Evolutionary conservation across 2,329 filamentous ascomycete genomes (phyloP), one percentile per base, ranked within the genome.

Genomic region (Hymenoscyphus linearis): DNA sequence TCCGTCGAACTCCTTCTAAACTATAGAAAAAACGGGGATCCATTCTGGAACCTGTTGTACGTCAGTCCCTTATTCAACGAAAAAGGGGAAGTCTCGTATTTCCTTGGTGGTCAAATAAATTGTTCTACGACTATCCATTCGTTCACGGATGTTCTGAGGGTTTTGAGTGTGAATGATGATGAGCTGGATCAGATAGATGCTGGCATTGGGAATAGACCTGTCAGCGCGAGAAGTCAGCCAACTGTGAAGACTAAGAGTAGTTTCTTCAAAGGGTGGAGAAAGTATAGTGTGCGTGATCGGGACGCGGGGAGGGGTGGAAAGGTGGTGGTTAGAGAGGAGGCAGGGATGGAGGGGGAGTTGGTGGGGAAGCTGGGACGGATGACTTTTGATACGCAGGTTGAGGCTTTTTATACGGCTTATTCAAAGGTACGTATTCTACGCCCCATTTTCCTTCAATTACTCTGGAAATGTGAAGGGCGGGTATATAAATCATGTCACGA

Each of bases 1-100:
- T 76, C 74, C 0, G 75, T 80, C 0, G 81, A 83, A 63, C 70
- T 84, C 2, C 64, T 84, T 2, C 73, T 83, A 7, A 83, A 83
- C 63, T 79, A 81, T 62, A 75, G 76, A 18, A 78, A 80, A 60
- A 78, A 79, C 54, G 81, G 80, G 7, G 74, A 77, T 25, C 79
- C 80, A 0, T 84, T 83, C 65, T 84, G 80, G 81, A 85, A 85
- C 57, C 68, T 86, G 9, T 72, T 85, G 0, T 84, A 81, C 56
- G 71, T 80, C 1, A 77, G 80, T 54, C 83, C 84, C 0, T 71
- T 87, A 0, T 74, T 77, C 26, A 79, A 84, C 61, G 69, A 72
- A 0, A 66, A 74, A 0, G 82, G 82, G 2, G 77, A 77, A 7
- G 70, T 81, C 1, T 75, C 74, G 0, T 84, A 80, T 70, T 83